These are phyloP conservation scores for Boletus reticulatus DNA, from an alignment of 768 basidiomycete species.

Conservation along the genomic window DNA sequence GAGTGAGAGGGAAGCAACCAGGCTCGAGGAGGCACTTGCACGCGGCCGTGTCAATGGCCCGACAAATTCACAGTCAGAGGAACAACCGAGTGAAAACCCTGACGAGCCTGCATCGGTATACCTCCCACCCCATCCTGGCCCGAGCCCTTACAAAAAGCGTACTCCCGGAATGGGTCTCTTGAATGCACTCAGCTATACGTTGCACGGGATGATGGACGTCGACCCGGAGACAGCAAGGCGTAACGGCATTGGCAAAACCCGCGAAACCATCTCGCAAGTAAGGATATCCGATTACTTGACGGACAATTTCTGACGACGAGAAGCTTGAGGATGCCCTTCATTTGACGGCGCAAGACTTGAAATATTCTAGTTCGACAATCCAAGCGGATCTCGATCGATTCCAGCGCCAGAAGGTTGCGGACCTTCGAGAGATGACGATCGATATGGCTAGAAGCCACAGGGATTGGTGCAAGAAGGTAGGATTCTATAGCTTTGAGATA, in stretches of 20 bases:
- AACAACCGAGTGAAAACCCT: constrained; percentile 33
- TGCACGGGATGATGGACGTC: constrained; percentile 98
- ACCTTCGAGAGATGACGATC: constrained; percentile 91
- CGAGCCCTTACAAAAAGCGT: constrained; percentile 59
- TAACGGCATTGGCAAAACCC: constrained; percentile 90
- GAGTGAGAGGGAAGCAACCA: constrained; percentile 85
- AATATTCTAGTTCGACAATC: constrained; percentile 94
- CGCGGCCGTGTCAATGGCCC: constrained; percentile 44
- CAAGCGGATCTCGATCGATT: constrained; percentile 98
- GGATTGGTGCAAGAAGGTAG: constrained; percentile 96
- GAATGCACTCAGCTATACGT: constrained; percentile 88
- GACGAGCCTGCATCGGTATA: constrained; percentile 47
- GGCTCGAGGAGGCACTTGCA: constrained; percentile 85
- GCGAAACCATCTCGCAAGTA: constrained; percentile 94
- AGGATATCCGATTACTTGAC: constrained; percentile 18
- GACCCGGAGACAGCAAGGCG: constrained; percentile 95
- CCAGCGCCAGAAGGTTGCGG: constrained; percentile 97
- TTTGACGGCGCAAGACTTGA: constrained; percentile 88
- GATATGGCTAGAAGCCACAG: constrained; percentile 86
- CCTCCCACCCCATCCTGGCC: constrained; percentile 78
- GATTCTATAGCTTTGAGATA: constrained; percentile 4
- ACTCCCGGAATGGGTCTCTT: constrained; percentile 83
- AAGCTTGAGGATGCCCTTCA: constrained; percentile 96
- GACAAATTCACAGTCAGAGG: constrained; percentile 25
- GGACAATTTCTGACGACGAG: constrained; percentile 14